Evolutionary conservation across 2,329 filamentous ascomycete genomes (phyloP).

Genomic region (Pseudomassariella vexata): DNA sequence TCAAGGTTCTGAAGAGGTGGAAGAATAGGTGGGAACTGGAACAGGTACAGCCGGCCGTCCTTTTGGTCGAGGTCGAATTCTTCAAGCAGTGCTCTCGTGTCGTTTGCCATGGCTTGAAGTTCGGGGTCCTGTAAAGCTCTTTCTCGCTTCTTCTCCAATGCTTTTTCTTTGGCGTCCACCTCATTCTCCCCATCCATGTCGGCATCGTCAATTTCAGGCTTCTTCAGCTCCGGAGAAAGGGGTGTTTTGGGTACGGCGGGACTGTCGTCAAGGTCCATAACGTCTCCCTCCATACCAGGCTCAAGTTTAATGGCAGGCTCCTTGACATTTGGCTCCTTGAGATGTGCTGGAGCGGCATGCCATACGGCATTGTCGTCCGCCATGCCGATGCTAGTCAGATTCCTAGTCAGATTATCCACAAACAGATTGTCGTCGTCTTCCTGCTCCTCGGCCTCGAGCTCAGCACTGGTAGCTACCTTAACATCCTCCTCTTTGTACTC

Average conservation of each 20-base stretch:
- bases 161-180: constrained; percentile 15
- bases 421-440: constrained; percentile 37
- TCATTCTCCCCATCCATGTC: too few species aligned
- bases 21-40: constrained; percentile 59
- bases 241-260: constrained; percentile 26
- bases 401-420: constrained; percentile 29
- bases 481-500: constrained; percentile 50
- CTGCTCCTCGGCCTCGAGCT: constrained; percentile 49
- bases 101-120: constrained; percentile 15
- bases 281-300: constrained; percentile 31
- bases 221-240: constrained; percentile 26
- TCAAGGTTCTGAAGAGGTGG: constrained; percentile 41
- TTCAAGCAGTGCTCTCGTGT: constrained; percentile 24
- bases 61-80: constrained; percentile 23
- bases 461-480: constrained; percentile 50
- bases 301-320: constrained; percentile 45
- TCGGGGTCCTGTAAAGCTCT: constrained; percentile 24
- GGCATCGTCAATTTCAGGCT: constrained; percentile 12
- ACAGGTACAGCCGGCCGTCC: constrained; percentile 56
- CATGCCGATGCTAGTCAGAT: constrained; percentile 18
- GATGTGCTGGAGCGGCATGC: constrained; percentile 29
- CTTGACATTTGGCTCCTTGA: constrained; percentile 21
- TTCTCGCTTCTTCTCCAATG: constrained; percentile 23
- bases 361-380: constrained; percentile 34
- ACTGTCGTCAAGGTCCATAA: constrained; percentile 33